Conservation (phyloP, 208 protist genomes). For the Porcisia deanei region DNA sequence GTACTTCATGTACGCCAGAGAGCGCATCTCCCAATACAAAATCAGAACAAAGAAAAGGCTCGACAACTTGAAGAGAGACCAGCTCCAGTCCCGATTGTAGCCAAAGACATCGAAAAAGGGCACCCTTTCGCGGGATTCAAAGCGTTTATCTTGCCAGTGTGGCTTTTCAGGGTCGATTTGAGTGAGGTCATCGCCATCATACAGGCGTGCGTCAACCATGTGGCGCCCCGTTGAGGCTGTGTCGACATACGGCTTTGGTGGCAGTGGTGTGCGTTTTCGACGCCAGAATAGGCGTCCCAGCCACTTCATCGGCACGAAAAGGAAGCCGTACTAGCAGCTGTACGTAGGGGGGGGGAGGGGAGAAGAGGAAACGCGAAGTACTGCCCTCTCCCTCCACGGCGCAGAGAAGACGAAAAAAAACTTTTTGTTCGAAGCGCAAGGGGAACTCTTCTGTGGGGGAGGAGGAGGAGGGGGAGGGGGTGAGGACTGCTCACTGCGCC, state of each 20-base stretch:
- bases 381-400: background rate
- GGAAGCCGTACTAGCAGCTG: background rate
- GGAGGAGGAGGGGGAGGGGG: background rate
- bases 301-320: constrained; percentile 62
- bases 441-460: no score
- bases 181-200: constrained; percentile 64
- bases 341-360: background rate
- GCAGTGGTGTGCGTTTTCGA: constrained; percentile 60
- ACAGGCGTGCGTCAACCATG: constrained; percentile 74
- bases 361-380: background rate
- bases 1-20: constrained; percentile 56
- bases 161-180: constrained; percentile 87
- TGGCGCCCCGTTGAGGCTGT: constrained; percentile 51
- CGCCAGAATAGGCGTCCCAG: constrained; percentile 44
- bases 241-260: constrained; percentile 90
- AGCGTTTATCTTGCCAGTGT: constrained; percentile 86
- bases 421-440: no score
- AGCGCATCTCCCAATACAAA: constrained; percentile 76
- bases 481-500: background rate
- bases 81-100: constrained; percentile 91
- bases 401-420: no score
- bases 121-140: constrained; percentile 72
- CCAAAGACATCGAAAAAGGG: constrained; percentile 90
- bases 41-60: constrained; percentile 52
- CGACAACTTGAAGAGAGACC: constrained; percentile 79